These are phyloP conservation scores for Boletus pseudopeckii DNA, from an alignment of 768 basidiomycete species.

Conservation along the genomic window DNA sequence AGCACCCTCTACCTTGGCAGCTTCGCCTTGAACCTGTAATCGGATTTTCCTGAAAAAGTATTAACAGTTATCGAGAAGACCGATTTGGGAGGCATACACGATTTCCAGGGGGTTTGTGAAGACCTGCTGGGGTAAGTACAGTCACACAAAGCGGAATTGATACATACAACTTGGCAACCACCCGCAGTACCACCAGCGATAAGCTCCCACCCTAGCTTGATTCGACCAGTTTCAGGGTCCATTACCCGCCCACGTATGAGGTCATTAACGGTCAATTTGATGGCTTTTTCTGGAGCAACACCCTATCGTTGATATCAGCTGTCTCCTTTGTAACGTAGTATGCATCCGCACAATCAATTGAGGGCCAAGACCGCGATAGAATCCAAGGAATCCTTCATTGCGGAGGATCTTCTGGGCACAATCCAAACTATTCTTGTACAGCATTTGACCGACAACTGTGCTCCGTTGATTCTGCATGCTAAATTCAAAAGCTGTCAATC, in stretches of 20 bases:
- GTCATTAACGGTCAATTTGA: conserved; percentile 97
- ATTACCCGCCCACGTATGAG: conserved; percentile 76
- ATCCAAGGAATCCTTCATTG: conserved; percentile 93
- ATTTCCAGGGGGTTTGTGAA: conserved; percentile 98
- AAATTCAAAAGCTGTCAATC: conserved; percentile 4
- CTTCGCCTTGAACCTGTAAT: conserved; percentile 92
- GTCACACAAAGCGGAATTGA: conserved; percentile 3
- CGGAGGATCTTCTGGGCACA: conserved; percentile 91
- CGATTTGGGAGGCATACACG: conserved; percentile 53
- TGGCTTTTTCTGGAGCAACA: conserved; percentile 95
- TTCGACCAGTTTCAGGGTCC: conserved; percentile 95
- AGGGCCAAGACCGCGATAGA: conserved; percentile 94
- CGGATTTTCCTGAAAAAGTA: conserved; percentile 72
- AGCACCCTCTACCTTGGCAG: conserved; percentile 80
- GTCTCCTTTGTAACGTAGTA: background rate
- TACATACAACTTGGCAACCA: conserved; percentile 93
- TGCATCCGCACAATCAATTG: conserved; percentile 71
- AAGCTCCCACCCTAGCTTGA: conserved; percentile 87
- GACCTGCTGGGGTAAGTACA: conserved; percentile 47
- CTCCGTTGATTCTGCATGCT: conserved; percentile 98
- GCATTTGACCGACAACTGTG: conserved; percentile 91
- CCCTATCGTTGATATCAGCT: conserved; percentile 48
- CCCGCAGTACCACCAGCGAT: conserved; percentile 91
- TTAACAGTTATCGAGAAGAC: background rate
- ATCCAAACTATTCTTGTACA: conserved; percentile 96